Conservation (phyloP, 495 filamentous ascomycete species). For the Penicillium pulvis region DNA sequence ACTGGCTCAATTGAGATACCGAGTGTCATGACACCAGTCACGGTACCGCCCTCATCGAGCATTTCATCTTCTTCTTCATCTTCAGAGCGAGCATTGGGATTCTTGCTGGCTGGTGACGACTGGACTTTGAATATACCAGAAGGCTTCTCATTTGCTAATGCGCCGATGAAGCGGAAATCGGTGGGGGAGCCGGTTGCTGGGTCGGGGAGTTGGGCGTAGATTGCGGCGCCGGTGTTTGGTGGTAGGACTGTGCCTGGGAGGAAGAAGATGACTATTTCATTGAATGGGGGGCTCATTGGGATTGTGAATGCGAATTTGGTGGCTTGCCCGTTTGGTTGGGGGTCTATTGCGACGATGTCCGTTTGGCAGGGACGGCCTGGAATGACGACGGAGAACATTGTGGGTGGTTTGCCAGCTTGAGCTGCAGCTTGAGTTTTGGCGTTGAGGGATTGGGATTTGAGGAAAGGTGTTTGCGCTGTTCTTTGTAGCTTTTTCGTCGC, state of each 20-base stretch:
- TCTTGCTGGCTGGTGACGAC: slow-evolving; percentile 11
- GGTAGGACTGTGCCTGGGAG: slow-evolving; percentile 79
- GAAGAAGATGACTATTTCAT: slow-evolving; percentile 85
- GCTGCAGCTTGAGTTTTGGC: not conserved
- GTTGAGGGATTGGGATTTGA: not conserved
- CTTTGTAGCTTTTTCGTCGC: slow-evolving; percentile 10
- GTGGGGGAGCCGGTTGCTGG: slow-evolving; percentile 33
- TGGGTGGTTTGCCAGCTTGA: slow-evolving; percentile 5
- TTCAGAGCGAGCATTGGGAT: slow-evolving; percentile 25
- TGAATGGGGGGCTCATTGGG: slow-evolving; percentile 60
- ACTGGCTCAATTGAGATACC: slow-evolving; percentile 83
- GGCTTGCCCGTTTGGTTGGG: slow-evolving; percentile 49
- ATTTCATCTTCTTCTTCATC: slow-evolving; percentile 44
- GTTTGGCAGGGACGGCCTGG: slow-evolving; percentile 62
- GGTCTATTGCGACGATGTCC: slow-evolving; percentile 56
- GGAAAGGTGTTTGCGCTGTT: not conserved
- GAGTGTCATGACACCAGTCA: slow-evolving; percentile 57
- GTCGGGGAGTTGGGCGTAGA: slow-evolving; percentile 76
- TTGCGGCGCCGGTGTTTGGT: slow-evolving; percentile 75
- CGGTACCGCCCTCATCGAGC: slow-evolving; percentile 41
- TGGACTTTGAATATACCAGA: slow-evolving; percentile 81
- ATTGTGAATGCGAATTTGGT: slow-evolving; percentile 71
- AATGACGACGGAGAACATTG: slow-evolving; percentile 61
- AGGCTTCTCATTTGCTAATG: slow-evolving; percentile 83
- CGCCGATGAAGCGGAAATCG: slow-evolving; percentile 81